phyloP scores from a whole-genome alignment of 352 stramenopile species.

The Phytopythium kandeliae region DNA sequence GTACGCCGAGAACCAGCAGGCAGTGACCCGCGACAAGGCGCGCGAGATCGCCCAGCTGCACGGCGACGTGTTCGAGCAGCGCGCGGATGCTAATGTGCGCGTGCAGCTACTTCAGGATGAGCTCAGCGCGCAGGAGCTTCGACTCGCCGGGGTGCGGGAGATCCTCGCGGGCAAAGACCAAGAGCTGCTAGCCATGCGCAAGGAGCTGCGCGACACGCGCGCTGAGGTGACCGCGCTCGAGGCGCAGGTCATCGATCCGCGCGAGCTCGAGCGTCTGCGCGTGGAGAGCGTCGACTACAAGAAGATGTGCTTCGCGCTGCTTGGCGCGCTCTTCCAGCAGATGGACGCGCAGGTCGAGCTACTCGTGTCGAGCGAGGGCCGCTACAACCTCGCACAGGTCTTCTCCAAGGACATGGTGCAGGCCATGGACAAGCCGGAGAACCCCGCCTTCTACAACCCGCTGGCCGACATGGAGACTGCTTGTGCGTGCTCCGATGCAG shows the following conservation, averaged over 20 bases:
- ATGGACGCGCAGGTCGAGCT: conserved; percentile 60
- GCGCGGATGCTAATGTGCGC: conserved; percentile 24
- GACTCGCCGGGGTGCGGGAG: conserved; percentile 24
- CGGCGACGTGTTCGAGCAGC: conserved; percentile 48
- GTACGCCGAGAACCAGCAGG: conserved; percentile 58
- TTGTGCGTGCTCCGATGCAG: neutral
- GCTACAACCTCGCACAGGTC: conserved; percentile 52
- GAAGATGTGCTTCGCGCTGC: conserved; percentile 62
- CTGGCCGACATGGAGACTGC: conserved; percentile 36
- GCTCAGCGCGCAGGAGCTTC: conserved; percentile 24
- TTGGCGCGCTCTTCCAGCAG: conserved; percentile 28
- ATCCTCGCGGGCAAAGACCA: conserved; percentile 38
- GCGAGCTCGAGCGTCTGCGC: conserved; percentile 49
- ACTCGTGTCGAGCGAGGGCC: conserved; percentile 52
- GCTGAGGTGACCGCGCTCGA: conserved; percentile 30
- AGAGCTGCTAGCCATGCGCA: conserved; percentile 44
- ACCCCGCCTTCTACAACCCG: conserved; percentile 58
- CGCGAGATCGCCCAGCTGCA: conserved; percentile 50
- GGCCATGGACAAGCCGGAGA: conserved; percentile 58
- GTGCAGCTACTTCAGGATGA: conserved; percentile 35
- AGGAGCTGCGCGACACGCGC: conserved; percentile 32
- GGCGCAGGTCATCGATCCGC: conserved; percentile 40
- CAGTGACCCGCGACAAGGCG: conserved; percentile 26
- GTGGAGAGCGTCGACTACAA: conserved; percentile 62
- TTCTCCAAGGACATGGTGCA: conserved; percentile 62